A percentile compares a stretch with the other conserved stretches of the same genome.
Conservation (phyloP, 768 basidiomycete species). For the Lactarius hengduanensis region DNA sequence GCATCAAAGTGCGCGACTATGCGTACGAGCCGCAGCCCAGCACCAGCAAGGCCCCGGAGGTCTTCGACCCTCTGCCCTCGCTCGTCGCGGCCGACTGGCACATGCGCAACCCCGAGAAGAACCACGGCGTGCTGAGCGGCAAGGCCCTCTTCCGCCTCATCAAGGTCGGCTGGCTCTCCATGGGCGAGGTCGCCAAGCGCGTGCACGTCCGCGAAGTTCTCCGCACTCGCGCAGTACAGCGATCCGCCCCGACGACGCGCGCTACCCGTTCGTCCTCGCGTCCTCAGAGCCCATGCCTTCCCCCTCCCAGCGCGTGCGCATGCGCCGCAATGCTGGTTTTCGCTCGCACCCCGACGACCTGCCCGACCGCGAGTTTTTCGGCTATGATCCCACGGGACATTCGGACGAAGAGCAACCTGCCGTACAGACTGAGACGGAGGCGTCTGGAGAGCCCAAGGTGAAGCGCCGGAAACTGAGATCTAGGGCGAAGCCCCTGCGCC, state of each 20-base stretch:
- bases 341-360: conserved; percentile 23
- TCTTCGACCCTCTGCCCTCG: conserved; percentile 31
- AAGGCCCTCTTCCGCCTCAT: conserved; percentile 33
- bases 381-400: conserved; percentile 5
- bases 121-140: conserved; percentile 23
- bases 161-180: conserved; percentile 33
- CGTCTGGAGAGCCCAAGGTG: conserved; percentile 7
- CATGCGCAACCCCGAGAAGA: conserved; percentile 29
- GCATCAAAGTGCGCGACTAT: conserved; percentile 38
- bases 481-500: neutral
- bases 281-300: conserved; percentile 28
- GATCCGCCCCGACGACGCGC: conserved; percentile 27
- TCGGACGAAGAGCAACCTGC: conserved; percentile 13
- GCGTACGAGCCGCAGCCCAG: conserved; percentile 28
- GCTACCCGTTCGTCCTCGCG: conserved; percentile 32
- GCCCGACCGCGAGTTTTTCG: conserved; percentile 31
- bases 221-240: conserved; percentile 30
- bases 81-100: conserved; percentile 34
- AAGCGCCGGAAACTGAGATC: conserved; percentile 12
- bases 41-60: conserved; percentile 29
- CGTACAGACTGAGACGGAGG: neutral
- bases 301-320: conserved; percentile 28
- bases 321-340: conserved; percentile 27
- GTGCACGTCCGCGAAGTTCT: conserved; percentile 31
- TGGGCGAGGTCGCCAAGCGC: conserved; percentile 30